A percentile compares a stretch with the other conserved stretches of the same genome.
Evolutionary conservation across 139 green algal species (phyloP).

Genomic region (Chlamydomonas schloesseri): DNA sequence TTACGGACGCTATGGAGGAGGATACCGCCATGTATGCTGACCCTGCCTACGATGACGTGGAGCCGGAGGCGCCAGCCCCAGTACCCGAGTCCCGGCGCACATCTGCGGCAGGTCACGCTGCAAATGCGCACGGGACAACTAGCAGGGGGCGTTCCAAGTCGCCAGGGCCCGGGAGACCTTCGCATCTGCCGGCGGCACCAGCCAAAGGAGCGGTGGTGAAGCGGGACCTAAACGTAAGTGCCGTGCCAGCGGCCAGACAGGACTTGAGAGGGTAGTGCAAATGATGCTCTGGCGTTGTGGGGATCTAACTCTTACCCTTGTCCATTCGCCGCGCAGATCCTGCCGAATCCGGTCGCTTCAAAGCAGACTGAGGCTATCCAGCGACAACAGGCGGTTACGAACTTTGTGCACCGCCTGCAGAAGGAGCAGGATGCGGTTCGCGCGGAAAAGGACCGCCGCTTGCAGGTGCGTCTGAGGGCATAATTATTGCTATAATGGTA

Average conservation of each 20-base stretch:
- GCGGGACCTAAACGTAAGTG: constrained; percentile 24
- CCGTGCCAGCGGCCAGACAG: no score
- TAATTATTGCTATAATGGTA: no score
- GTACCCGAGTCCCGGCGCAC: no score
- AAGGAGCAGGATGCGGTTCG: not conserved
- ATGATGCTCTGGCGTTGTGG: no score
- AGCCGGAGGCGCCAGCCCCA: no score
- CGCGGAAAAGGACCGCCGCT: constrained; percentile 10
- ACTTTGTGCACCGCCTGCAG: constrained; percentile 16
- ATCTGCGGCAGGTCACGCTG: not conserved
- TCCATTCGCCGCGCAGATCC: constrained; percentile 29
- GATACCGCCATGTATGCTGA: no score
- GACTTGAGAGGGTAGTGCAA: no score
- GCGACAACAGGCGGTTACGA: not conserved
- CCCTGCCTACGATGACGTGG: no score
- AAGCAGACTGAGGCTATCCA: constrained; percentile 6
- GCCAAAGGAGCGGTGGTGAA: constrained; percentile 3
- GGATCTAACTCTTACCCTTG: no score
- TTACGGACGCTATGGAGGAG: no score
- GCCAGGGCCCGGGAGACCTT: not conserved
- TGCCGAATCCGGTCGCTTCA: constrained; percentile 20
- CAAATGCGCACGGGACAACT: no score
- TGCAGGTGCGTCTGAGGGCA: not conserved
- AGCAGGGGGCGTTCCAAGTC: not conserved
- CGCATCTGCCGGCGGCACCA: constrained; percentile 21